phyloP scores from a whole-genome alignment of 345 rosid species.

The Lepidium aucheri region DNA sequence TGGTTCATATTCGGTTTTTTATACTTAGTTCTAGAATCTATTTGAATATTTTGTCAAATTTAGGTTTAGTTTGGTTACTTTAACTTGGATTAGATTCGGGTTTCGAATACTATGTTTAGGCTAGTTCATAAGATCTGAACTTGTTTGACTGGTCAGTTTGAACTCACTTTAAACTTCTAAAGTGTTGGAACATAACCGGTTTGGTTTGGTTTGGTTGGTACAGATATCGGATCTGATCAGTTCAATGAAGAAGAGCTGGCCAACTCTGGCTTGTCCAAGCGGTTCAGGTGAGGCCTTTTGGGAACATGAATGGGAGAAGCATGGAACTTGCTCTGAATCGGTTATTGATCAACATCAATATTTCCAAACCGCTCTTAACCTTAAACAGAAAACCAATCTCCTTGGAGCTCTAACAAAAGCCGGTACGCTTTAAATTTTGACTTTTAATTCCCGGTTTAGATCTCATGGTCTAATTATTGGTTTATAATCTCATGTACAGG shows the following conservation, averaged over 20 bases:
- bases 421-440: conserved; percentile 31
- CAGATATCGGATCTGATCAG: conserved; percentile 49
- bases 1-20: no score
- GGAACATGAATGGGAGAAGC: conserved; percentile 95
- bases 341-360: conserved; percentile 61
- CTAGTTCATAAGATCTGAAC: background rate
- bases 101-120: no score
- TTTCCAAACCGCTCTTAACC: conserved; percentile 50
- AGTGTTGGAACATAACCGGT: background rate
- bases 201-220: background rate
- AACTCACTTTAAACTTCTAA: background rate
- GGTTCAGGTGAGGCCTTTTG: conserved; percentile 50
- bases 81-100: background rate
- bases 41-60: no score
- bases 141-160: background rate
- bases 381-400: conserved; percentile 42
- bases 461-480: background rate
- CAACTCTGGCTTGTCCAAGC: conserved; percentile 81
- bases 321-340: conserved; percentile 88
- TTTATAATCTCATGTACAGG: conserved; percentile 29
- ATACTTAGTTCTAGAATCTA: no score
- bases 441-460: background rate
- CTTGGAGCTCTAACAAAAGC: conserved; percentile 47
- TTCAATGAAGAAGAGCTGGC: conserved; percentile 68
- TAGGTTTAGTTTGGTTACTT: background rate